Conservation (phyloP, 208 protist genomes). For the Crithidia mellificae region DNA sequence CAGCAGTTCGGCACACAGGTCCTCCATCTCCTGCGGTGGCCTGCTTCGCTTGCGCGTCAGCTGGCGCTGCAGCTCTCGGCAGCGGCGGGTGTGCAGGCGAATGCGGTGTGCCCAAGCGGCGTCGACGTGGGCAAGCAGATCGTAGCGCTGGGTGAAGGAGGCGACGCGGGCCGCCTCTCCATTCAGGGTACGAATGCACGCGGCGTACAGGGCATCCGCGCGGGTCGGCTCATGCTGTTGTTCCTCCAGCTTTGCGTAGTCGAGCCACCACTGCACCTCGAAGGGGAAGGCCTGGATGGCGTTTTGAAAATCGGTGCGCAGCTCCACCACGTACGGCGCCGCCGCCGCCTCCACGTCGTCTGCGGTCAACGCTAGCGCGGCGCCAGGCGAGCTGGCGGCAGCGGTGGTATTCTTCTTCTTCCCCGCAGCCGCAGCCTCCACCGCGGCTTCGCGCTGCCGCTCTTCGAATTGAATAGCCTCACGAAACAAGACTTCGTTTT, state of each 20-base stretch:
- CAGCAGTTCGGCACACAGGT: conserved; percentile 21
- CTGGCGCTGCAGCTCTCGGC: conserved; percentile 23
- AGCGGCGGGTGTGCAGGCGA: conserved; percentile 48
- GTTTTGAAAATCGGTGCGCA: conserved; percentile 50
- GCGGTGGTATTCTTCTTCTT: background rate
- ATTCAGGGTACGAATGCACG: conserved; percentile 55
- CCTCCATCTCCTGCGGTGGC: conserved; percentile 17
- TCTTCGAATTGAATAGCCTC: conserved; percentile 48
- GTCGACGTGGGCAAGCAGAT: conserved; percentile 68
- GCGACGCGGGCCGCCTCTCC: conserved; percentile 38
- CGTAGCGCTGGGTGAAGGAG: conserved; percentile 77
- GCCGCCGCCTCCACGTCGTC: conserved; percentile 11
- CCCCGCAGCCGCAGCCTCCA: background rate
- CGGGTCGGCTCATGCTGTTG: conserved; percentile 48
- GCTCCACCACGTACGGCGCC: conserved; percentile 30
- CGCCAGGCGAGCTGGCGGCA: background rate
- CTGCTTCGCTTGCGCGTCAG: conserved; percentile 2
- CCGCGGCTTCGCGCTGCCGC: conserved; percentile 21
- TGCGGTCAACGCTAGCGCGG: background rate
- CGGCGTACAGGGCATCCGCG: conserved; percentile 59
- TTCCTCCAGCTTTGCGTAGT: conserved; percentile 82
- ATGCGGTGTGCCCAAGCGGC: conserved; percentile 65
- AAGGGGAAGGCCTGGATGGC: conserved; percentile 68
- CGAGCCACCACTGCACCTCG: conserved; percentile 64
- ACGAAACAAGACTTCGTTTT: conserved; percentile 41